These are phyloP conservation scores for Acer yangbiense DNA, from an alignment of 345 rosid genomes.

Conservation along the genomic window DNA sequence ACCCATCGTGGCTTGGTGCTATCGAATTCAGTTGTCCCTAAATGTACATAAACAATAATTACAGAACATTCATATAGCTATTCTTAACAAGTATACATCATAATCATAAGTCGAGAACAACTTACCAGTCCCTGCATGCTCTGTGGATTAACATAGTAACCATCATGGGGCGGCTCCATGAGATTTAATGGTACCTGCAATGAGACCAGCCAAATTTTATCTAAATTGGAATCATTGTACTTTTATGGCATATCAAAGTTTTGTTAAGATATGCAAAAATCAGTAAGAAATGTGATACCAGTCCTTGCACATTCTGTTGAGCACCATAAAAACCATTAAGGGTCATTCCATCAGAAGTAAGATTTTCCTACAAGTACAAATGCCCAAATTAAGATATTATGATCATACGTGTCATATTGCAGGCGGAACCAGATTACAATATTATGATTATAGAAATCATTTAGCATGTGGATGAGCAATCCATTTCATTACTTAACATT, in stretches of 20 bases:
- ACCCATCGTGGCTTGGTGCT: constrained; percentile 45
- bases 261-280: neutral
- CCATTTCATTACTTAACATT: neutral
- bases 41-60: constrained; percentile 5
- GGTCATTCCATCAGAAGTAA: constrained; percentile 47
- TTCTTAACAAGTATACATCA: neutral
- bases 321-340: constrained; percentile 48
- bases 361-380: constrained; percentile 40
- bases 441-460: constrained; percentile 5
- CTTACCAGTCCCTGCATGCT: constrained; percentile 52
- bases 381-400: neutral
- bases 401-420: neutral
- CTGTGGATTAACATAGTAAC: constrained; percentile 46
- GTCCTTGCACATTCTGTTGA: constrained; percentile 52
- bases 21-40: constrained; percentile 57
- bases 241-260: neutral
- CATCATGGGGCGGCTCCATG: constrained; percentile 65
- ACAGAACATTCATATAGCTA: neutral
- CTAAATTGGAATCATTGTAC: constrained; percentile 2
- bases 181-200: constrained; percentile 53
- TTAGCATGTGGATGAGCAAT: neutral
- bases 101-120: neutral
- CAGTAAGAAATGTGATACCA: constrained; percentile 32
- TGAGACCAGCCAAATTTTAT: neutral
- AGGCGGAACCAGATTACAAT: neutral